phyloP scores from a whole-genome alignment of 2,329 filamentous ascomycete genomes.

The Periconia sp. region DNA sequence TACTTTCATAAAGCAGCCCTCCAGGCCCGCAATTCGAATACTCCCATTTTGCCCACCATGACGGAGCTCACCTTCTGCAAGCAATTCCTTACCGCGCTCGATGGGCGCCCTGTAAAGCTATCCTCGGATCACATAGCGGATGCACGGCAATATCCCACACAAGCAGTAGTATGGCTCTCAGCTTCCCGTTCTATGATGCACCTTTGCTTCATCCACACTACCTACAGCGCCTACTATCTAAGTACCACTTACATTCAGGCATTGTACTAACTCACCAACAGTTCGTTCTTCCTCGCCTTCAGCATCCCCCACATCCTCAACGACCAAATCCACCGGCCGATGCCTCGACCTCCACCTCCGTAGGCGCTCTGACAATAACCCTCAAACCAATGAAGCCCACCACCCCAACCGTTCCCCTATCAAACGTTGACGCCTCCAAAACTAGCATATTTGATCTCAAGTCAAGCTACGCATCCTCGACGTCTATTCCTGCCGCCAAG shows the following conservation, averaged over 20 bases:
- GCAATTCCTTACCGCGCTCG: slow-evolving; percentile 79
- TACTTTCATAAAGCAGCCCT: slow-evolving; percentile 1
- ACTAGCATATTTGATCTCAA: slow-evolving; percentile 84
- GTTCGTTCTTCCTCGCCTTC: slow-evolving; percentile 75
- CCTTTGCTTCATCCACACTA: neutral
- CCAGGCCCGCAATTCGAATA: neutral
- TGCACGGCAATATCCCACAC: slow-evolving; percentile 75
- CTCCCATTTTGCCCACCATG: slow-evolving; percentile 39
- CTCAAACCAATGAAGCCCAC: slow-evolving; percentile 73
- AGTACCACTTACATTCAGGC: slow-evolving; percentile 26
- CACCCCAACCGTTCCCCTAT: slow-evolving; percentile 70
- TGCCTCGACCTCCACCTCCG: slow-evolving; percentile 23
- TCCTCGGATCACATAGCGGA: slow-evolving; percentile 91
- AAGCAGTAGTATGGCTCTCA: slow-evolving; percentile 70
- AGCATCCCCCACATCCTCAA: slow-evolving; percentile 60
- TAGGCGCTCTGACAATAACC: slow-evolving; percentile 60
- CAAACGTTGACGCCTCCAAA: slow-evolving; percentile 64
- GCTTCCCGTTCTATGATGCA: too few relatives aligned
- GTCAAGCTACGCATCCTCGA: slow-evolving; percentile 67
- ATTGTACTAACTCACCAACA: slow-evolving; percentile 42
- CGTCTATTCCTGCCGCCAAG: slow-evolving; percentile 68
- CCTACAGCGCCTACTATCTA: slow-evolving; percentile 28
- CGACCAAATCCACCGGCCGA: slow-evolving; percentile 50
- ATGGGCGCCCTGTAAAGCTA: slow-evolving; percentile 79
- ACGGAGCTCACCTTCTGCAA: slow-evolving; percentile 83